Base-by-base conservation (phyloP, 306 rosid genomes). In the Comarum palustre region DNA sequence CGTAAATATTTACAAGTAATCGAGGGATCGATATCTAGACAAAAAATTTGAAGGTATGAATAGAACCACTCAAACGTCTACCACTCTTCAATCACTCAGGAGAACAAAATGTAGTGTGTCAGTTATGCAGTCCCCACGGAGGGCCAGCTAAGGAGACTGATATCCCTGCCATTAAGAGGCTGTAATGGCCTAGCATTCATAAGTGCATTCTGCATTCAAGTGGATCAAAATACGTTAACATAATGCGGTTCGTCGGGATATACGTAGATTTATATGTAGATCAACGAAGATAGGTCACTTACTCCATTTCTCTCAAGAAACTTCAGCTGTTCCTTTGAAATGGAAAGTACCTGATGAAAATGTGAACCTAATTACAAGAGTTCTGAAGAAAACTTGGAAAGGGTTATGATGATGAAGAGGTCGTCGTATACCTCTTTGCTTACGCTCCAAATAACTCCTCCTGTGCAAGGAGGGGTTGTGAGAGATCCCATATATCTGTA, bases 391-490 rank as follows among this genome's bases (percentile, higher is more conserved):
- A n/a, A 42, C 20, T 47, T 39, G 19, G 14, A 1, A 20, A 0
- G 12, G 15, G 10, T 16, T 9, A 2, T 19, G 12, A 63, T 16
- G 46, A 11, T 43, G 16, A 13, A 3, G 6, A 39, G 43, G 58
- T 51, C 55, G n/a, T 2, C n/a, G n/a, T 39, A 25, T 75, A 90
- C 94, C 89, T 84, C 81, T 74, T 71, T 84, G 58, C 77, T 80
- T 4, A 92, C 82, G 46, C 85, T 75, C 96, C 98, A 90, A 81
- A 84, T 73, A 73, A 92, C 92, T 27, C 88, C 92, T 83, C 84
- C 88, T 14, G 86, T 84, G 52, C 97, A 89, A 61, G 97, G 97
- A 77, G 95, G 97, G 54, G 78, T 76, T 7, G 95, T 91, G 79
- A 87, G 88, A 6, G 97, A 91, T 0, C 98, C 98, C 39, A 81